Evolutionary conservation across 2,329 filamentous ascomycete genomes (phyloP).

Genomic region (Cercospora sp.): DNA sequence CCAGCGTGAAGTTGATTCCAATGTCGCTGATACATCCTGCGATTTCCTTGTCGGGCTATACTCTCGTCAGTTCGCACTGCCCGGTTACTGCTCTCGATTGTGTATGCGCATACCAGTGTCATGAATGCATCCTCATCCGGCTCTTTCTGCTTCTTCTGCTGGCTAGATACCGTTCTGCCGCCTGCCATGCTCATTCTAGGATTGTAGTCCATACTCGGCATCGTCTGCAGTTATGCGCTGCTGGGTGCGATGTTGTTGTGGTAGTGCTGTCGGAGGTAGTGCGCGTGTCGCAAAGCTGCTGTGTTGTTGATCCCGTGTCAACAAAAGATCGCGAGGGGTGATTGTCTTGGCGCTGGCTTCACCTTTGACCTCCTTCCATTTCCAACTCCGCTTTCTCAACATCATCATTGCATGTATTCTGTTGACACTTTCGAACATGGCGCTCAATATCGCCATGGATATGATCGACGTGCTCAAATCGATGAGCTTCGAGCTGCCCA

Average conservation of each 20-base stretch:
- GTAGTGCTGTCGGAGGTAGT: background rate
- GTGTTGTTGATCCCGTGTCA: background rate
- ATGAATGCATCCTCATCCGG: slow-evolving; percentile 53
- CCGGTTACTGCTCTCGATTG: slow-evolving; percentile 14
- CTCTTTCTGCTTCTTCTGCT: slow-evolving; percentile 45
- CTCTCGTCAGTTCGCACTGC: slow-evolving; percentile 13
- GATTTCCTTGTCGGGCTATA: slow-evolving; percentile 73
- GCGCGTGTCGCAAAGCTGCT: background rate
- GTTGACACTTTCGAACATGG: background rate
- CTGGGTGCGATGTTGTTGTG: slow-evolving; percentile 1
- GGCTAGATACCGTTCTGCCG: slow-evolving; percentile 39
- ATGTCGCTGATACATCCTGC: slow-evolving; percentile 97
- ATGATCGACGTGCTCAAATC: background rate
- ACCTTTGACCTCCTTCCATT: background rate
- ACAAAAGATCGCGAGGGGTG: slow-evolving; percentile 6
- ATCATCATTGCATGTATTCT: background rate
- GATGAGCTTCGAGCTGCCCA: background rate
- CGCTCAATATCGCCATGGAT: background rate
- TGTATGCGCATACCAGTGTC: slow-evolving; percentile 45
- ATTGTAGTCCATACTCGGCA: slow-evolving; percentile 51
- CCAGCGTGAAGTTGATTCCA: slow-evolving; percentile 81
- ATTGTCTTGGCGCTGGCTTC: slow-evolving; percentile 2
- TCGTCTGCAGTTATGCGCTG: slow-evolving; percentile 22
- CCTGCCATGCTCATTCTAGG: slow-evolving; percentile 54
- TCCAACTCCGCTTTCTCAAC: background rate